Evolutionary conservation across 306 rosid genomes (phyloP), one percentile per base, ranked within the genome.

Genomic region (Calophaca sinica): DNA sequence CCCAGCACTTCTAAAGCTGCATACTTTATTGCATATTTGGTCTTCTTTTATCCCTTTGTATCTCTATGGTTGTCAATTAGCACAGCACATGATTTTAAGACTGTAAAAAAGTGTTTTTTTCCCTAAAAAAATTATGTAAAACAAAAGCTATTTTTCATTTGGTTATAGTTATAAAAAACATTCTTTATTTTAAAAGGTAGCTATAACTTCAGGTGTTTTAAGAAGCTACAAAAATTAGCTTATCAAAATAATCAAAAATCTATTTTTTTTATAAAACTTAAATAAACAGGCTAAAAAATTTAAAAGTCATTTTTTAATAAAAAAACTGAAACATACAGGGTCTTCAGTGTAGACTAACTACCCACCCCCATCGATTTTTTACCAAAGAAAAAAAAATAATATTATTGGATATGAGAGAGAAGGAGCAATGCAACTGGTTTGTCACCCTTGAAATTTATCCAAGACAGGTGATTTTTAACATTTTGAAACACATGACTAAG

Each of bases 361-460:
- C 57, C 57, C 49, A 26, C 39, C 14, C 7, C 45, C 15, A 26
- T 68, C 2, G 15, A 59, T 8, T 67, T 29, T 74, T 28, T 28
- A 49, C 54, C 5, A 9, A 28, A 20, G 36, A 15, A 70, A 61
- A 9, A 7, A 42, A 8, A 7, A 33, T 58, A 72, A 72, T 44
- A 29, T 8, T 57, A 7, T 32, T 72, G 41, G 26, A 58, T 31
- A 79, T 57, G 79, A 38, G 29, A 64, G 46, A 35, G 41, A 66
- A 65, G 68, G 83, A 71, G 58, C n/a, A 50, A 6, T 54, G 60
- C 31, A 52, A 79, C 70, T 38, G 45, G 60, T 54, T 74, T 68
- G 61, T 52, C 33, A 8, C 49, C 65, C 12, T 32, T 36, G 68
- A 52, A 32, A 50, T 35, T 62, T 62, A 74, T 74, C 8, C 26